Evolutionary conservation across 2,329 filamentous ascomycete genomes (phyloP).

Genomic region (Falciphora oryzae): DNA sequence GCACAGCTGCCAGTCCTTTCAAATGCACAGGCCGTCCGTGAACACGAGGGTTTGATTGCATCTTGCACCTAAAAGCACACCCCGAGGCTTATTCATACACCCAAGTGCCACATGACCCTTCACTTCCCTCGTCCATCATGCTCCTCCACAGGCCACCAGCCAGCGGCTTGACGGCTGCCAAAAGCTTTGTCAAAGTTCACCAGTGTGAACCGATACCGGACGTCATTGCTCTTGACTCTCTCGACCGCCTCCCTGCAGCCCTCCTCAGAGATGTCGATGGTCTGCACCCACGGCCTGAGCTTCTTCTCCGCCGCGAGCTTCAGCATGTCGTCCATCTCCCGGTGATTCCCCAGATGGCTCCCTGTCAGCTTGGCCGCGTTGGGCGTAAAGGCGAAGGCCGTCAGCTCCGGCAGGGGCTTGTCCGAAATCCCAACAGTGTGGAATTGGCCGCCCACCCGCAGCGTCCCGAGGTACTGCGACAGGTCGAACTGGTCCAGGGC

Average conservation of each 20-base stretch:
- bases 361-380: conserved; percentile 33
- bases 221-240: conserved; percentile 64
- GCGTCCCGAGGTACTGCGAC: conserved; percentile 40
- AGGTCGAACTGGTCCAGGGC: conserved; percentile 50
- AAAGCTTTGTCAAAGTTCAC: conserved; percentile 64
- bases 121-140: too few species aligned
- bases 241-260: conserved; percentile 65
- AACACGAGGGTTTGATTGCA: not conserved
- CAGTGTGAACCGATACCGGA: conserved; percentile 67
- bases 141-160: not conserved
- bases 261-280: conserved; percentile 9
- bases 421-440: conserved; percentile 54
- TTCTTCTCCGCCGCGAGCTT: conserved; percentile 45
- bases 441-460: conserved; percentile 49
- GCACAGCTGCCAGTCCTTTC: too few species aligned
- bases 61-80: too few species aligned
- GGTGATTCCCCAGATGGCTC: conserved; percentile 56
- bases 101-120: too few species aligned
- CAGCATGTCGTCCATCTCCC: conserved; percentile 54
- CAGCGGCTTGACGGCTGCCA: conserved; percentile 10
- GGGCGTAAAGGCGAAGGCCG: conserved; percentile 34
- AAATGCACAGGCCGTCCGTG: not conserved
- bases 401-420: conserved; percentile 37
- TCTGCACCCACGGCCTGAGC: conserved; percentile 11
- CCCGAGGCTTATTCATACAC: too few species aligned